Base-by-base conservation (phyloP, 2,329 filamentous ascomycete species). In the Capronia epimyces region DNA sequence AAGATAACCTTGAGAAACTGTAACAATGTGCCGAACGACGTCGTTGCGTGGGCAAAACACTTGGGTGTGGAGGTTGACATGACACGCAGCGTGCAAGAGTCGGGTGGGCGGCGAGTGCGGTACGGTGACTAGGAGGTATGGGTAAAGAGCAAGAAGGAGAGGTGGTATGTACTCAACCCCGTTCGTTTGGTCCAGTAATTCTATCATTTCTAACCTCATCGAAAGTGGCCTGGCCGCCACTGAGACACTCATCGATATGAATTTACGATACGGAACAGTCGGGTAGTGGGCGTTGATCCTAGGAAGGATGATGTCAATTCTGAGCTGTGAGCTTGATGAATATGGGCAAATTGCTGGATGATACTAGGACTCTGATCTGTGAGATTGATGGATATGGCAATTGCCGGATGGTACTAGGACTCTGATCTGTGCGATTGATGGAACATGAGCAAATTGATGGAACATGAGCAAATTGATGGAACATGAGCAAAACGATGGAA, bases 1-100 rank as follows among this genome's bases (percentile, higher is more conserved):
- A 43, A 48, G 20, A 41, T 56, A 10, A 31, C 18, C 0, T 41
- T 58, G 22, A 7, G n/a, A 12, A 22, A 46, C 16, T 58, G 56
- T 21, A 3, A 20, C 16, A 34, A 49, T 16, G 53, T 58, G 12
- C 50, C 48, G 10, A 40, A 39, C n/a, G 55, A 57, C 34, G 40
- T 55, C 16, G 43, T 55, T 16, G 22, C 48, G 5, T 57, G 49
- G 49, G 52, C 49, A 2, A 32, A 43, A 15, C 31, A 21, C 18
- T 46, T 46, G 7, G 46, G 47, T 1, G 50, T 53, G 9, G 24
- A 50, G 24, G 40, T 58, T 20, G 10, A 42, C 13, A 22, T 48
- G 2, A 27, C 42, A 13, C 31, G n/a, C 16, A 12, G 16, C 24
- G 13, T 5, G 9, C 8, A 21, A 24, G 27, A 41, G 15, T 18